Conservation (phyloP, 148 eudicot genomes). For the Simmondsia chinensis region DNA sequence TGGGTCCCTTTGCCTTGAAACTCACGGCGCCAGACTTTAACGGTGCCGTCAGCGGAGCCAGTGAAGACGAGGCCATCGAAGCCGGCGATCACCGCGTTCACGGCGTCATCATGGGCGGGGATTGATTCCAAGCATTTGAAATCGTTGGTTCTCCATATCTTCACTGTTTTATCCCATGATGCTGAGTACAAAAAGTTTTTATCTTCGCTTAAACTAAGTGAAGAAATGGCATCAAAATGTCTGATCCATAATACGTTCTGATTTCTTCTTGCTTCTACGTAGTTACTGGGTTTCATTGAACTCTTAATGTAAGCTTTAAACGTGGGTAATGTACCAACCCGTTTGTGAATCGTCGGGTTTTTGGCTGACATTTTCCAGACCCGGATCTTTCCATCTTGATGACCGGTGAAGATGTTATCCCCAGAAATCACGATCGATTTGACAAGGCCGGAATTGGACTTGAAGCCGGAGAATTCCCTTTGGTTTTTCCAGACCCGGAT, state of each 20-base stretch:
- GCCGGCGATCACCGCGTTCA: constrained; percentile 59
- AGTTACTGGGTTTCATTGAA: constrained; percentile 51
- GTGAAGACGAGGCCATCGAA: constrained; percentile 61
- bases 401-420: constrained; percentile 60
- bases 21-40: constrained; percentile 68
- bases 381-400: constrained; percentile 75
- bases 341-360: constrained; percentile 42
- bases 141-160: constrained; percentile 54
- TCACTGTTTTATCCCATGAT: constrained; percentile 64
- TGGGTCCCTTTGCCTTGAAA: constrained; percentile 71
- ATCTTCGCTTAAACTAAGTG: constrained; percentile 64
- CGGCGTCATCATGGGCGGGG: constrained; percentile 64
- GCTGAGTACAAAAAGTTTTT: constrained; percentile 43
- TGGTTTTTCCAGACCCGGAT: constrained; percentile 79
- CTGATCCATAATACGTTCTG: constrained; percentile 42
- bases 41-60: constrained; percentile 65
- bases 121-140: constrained; percentile 72
- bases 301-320: constrained; percentile 45
- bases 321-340: constrained; percentile 60
- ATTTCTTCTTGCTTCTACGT: constrained; percentile 33
- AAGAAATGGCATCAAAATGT: constrained; percentile 63
- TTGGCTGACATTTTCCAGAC: constrained; percentile 61
- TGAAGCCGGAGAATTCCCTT: constrained; percentile 64
- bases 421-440: constrained; percentile 64
- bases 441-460: constrained; percentile 64